A percentile compares a stretch with the other conserved stretches of the same genome.
Conservation (phyloP, 768 basidiomycete species). For the Suillus cothurnatus region DNA sequence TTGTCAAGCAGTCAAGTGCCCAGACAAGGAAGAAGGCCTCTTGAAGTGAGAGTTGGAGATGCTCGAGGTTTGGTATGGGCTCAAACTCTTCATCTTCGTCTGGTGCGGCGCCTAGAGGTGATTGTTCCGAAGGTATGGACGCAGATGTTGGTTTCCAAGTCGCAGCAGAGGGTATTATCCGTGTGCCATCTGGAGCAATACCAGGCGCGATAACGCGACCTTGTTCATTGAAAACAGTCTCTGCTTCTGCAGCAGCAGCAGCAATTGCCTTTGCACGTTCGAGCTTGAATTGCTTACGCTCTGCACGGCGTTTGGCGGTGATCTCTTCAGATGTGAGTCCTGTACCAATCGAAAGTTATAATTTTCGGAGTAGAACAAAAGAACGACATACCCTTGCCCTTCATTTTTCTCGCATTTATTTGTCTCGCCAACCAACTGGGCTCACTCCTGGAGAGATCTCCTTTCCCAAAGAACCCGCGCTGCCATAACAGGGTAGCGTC, state of each 20-base stretch:
- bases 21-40: conserved; percentile 91
- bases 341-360: conserved; percentile 25
- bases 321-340: conserved; percentile 89
- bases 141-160: conserved; percentile 66
- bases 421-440: conserved; percentile 90
- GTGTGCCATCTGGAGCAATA: conserved; percentile 49
- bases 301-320: conserved; percentile 83
- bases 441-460: conserved; percentile 91
- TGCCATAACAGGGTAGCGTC: conserved; percentile 80
- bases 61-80: conserved; percentile 74
- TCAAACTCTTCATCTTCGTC: conserved; percentile 49
- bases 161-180: conserved; percentile 71
- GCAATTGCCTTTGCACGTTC: conserved; percentile 91
- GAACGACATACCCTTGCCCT: conserved; percentile 53
- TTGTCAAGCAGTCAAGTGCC: conserved; percentile 79
- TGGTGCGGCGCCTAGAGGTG: conserved; percentile 32
- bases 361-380: not conserved
- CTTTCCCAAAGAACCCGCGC: conserved; percentile 97
- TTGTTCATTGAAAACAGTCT: conserved; percentile 69
- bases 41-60: conserved; percentile 85
- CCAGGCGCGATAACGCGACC: conserved; percentile 65
- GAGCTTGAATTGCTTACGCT: conserved; percentile 90
- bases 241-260: conserved; percentile 77
- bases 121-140: conserved; percentile 19
- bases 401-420: conserved; percentile 57